Conservation (phyloP, 768 basidiomycete species). For the Trametes gibbosa region DNA sequence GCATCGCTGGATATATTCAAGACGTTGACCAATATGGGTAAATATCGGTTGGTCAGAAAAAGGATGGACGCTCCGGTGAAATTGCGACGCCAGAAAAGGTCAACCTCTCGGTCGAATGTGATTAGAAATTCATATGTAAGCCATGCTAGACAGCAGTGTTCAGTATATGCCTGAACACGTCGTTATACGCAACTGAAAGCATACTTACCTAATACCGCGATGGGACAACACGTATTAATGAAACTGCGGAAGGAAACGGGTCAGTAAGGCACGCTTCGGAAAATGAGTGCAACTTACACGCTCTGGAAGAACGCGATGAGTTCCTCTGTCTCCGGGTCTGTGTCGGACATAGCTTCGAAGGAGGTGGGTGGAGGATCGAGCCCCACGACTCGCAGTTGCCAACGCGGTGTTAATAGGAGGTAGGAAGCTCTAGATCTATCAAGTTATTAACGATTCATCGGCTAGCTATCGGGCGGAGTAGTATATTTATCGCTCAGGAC, state of each 20-base stretch:
- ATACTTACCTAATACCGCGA: background rate
- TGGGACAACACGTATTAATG: background rate
- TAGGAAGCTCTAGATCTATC: too few species aligned
- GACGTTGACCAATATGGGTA: background rate
- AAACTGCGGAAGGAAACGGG: background rate
- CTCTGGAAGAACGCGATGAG: constrained; percentile 8
- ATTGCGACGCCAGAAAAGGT: constrained; percentile 11
- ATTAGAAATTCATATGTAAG: constrained; percentile 9
- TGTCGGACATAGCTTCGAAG: too few species aligned
- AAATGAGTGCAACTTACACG: background rate
- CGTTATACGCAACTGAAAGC: too few species aligned
- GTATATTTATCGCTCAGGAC: too few species aligned
- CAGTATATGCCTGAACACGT: background rate
- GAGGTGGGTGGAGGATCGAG: too few species aligned
- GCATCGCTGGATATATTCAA: background rate
- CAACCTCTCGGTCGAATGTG: constrained; percentile 10
- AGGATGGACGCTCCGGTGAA: constrained; percentile 12
- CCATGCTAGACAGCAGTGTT: background rate
- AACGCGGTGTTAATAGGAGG: background rate
- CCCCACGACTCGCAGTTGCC: too few species aligned
- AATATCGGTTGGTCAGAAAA: constrained; percentile 18
- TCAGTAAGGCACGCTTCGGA: background rate
- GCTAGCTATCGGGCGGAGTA: too few species aligned
- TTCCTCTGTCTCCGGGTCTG: background rate
- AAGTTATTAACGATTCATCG: too few species aligned